Conservation (phyloP, 352 stramenopile genomes). For the Pythium aphanidermatum region DNA sequence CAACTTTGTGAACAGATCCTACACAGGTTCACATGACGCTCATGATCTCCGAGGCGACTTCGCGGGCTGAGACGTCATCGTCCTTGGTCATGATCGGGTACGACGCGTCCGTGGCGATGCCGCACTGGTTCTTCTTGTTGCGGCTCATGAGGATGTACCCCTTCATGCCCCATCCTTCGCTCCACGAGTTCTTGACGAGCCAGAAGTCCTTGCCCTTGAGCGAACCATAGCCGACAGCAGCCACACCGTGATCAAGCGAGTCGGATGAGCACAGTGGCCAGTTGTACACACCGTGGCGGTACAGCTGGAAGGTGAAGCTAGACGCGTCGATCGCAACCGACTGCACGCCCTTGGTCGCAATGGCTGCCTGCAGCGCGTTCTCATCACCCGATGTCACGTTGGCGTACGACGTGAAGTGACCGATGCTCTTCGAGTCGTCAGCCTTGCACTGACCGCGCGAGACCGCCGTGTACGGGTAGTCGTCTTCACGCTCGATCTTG, state of each 20-base stretch:
- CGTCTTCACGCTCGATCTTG: constrained; percentile 28
- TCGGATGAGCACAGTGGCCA: constrained; percentile 31
- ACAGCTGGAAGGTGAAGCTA: constrained; percentile 78
- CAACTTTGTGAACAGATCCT: too few species aligned
- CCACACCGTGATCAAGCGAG: constrained; percentile 92
- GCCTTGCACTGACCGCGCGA: constrained; percentile 30
- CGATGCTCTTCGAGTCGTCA: constrained; percentile 26
- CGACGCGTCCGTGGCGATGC: constrained; percentile 86
- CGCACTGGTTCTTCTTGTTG: constrained; percentile 90
- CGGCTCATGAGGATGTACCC: constrained; percentile 84
- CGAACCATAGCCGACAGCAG: constrained; percentile 90
- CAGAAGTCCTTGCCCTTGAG: constrained; percentile 91
- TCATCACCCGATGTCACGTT: constrained; percentile 75
- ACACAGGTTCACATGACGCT: constrained; percentile 13
- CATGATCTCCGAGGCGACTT: constrained; percentile 7
- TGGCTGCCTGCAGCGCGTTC: constrained; percentile 75
- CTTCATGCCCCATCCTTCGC: constrained; percentile 79
- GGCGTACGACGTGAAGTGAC: constrained; percentile 48
- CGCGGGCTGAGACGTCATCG: not conserved
- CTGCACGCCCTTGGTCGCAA: constrained; percentile 77
- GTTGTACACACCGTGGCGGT: constrained; percentile 62
- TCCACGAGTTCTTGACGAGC: constrained; percentile 95
- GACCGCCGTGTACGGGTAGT: constrained; percentile 33
- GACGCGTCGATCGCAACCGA: constrained; percentile 86
- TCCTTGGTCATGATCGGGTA: constrained; percentile 51